Percentiles rank a stretch among this genome's conserved stretches.
Evolutionary conservation across 345 rosid genomes (phyloP).

Genomic region (Lumnitzera racemosa): DNA sequence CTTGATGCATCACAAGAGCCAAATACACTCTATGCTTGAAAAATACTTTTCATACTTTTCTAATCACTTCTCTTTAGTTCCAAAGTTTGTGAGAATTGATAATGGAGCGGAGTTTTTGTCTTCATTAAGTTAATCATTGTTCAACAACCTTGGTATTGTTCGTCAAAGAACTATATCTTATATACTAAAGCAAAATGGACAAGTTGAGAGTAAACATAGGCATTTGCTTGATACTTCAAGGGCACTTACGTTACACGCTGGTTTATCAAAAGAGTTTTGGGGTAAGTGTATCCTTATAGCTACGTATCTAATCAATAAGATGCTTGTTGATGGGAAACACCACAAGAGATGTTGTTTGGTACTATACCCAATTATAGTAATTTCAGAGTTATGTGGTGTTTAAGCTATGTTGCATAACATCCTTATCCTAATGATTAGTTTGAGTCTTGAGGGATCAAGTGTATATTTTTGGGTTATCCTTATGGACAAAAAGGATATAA

Average conservation of each 20-base stretch:
- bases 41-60: too few species aligned
- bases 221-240: background rate
- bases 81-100: too few species aligned
- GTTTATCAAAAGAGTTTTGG: background rate
- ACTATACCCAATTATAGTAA: background rate
- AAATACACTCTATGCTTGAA: too few species aligned
- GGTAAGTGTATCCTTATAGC: background rate
- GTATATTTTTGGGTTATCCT: background rate
- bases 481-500: background rate
- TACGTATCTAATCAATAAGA: background rate
- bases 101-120: too few species aligned
- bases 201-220: background rate
- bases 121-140: too few species aligned
- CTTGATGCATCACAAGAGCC: too few species aligned
- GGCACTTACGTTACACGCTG: background rate
- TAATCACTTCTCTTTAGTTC: too few species aligned
- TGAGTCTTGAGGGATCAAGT: background rate
- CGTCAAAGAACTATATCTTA: too few species aligned
- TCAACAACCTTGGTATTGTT: too few species aligned
- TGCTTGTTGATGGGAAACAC: background rate
- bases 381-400: background rate
- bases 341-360: background rate
- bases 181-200: too few species aligned
- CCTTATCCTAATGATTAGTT: background rate
- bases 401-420: background rate